These are phyloP conservation scores for Fraxinus platypoda DNA, from an alignment of 305 asterid species.

Conservation along the genomic window DNA sequence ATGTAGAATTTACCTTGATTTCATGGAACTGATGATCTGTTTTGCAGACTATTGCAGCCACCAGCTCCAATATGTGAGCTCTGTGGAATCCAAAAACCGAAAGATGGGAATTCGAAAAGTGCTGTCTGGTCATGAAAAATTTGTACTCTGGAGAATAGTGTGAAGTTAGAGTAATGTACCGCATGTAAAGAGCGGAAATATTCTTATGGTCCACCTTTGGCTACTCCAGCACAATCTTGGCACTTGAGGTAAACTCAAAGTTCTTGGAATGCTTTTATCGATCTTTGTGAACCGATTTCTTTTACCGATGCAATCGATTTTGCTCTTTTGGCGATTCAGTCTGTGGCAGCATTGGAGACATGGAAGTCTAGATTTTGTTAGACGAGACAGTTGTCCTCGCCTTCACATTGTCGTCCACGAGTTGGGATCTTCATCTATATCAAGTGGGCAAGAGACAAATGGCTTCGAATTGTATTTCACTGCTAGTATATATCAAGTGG, in stretches of 20 bases:
- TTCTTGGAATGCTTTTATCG: conserved; percentile 3
- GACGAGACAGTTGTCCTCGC: background rate
- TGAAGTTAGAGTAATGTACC: conserved; percentile 55
- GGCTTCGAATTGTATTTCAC: background rate
- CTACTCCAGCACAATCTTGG: conserved; percentile 53
- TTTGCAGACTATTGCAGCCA: conserved; percentile 45
- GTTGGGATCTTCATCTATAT: background rate
- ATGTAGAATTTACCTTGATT: background rate
- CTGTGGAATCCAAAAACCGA: conserved; percentile 57
- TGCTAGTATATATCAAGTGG: background rate
- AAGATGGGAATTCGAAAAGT: conserved; percentile 35
- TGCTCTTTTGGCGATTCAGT: background rate
- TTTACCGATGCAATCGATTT: background rate
- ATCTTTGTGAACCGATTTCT: background rate
- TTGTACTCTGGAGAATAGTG: conserved; percentile 70
- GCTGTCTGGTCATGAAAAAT: conserved; percentile 68
- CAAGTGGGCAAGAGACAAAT: no score
- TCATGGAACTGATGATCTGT: conserved; percentile 8
- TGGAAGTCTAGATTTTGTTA: background rate
- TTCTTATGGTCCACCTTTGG: conserved; percentile 65
- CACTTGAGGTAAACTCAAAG: conserved; percentile 40
- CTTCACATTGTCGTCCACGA: background rate
- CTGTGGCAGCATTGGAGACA: background rate
- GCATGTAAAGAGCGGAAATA: conserved; percentile 82
- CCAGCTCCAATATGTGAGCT: conserved; percentile 76